phyloP scores from a whole-genome alignment of 2,329 filamentous ascomycete species.

The Xylaria sp. region DNA sequence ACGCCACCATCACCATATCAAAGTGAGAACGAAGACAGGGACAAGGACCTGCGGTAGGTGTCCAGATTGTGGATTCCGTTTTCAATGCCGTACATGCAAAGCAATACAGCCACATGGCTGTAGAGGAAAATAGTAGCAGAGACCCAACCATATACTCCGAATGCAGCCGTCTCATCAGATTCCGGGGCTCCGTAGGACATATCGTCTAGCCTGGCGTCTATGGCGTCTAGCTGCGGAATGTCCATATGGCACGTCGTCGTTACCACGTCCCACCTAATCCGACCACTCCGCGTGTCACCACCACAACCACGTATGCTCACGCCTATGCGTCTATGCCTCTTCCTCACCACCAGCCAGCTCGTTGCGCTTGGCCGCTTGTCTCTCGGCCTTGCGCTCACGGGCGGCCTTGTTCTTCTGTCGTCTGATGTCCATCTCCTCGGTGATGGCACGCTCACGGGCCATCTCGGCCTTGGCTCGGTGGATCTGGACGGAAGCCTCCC shows the following conservation, averaged over 20 bases:
- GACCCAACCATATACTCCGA: conserved; percentile 57
- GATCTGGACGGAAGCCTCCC: conserved; percentile 66
- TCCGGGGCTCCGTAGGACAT: conserved; percentile 39
- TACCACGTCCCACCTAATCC: conserved; percentile 34
- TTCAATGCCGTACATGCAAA: conserved; percentile 62
- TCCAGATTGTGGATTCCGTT: conserved; percentile 57
- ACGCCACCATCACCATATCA: background rate
- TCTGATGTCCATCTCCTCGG: conserved; percentile 99
- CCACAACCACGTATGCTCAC: conserved; percentile 4
- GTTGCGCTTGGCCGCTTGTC: conserved; percentile 87
- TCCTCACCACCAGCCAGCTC: conserved; percentile 75
- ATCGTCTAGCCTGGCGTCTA: conserved; percentile 36
- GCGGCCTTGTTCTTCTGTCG: conserved; percentile 99
- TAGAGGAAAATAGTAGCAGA: conserved; percentile 47
- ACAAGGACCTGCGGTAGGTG: conserved; percentile 23
- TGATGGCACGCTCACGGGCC: conserved; percentile 90
- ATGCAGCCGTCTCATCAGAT: conserved; percentile 44
- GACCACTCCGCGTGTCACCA: background rate
- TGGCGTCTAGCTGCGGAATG: conserved; percentile 37
- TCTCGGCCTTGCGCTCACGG: conserved; percentile 96
- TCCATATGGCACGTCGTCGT: conserved; percentile 37
- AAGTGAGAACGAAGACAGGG: background rate
- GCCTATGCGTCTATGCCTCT: conserved; percentile 50
- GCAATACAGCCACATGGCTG: conserved; percentile 41
- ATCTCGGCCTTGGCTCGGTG: conserved; percentile 99